A percentile compares a stretch with the other conserved stretches of the same genome.
Evolutionary conservation across 2,329 filamentous ascomycete genomes (phyloP).

Genomic region (Aspergillus viridinutans): DNA sequence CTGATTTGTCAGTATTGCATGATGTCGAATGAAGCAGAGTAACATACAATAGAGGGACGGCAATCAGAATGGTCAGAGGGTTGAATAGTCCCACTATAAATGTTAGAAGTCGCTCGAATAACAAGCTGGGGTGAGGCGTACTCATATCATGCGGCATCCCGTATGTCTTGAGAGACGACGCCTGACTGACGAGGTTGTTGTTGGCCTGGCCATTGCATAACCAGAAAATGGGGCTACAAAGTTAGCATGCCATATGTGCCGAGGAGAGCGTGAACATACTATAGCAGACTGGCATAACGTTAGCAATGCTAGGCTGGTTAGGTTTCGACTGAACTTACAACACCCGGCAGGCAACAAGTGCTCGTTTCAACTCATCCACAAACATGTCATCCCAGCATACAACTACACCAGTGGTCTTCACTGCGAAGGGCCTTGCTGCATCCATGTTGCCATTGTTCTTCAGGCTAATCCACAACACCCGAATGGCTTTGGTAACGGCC

Average conservation of each 20-base stretch:
- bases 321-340: background rate
- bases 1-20: background rate
- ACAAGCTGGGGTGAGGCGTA: background rate
- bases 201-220: background rate
- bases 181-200: background rate
- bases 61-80: background rate
- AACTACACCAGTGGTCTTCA: background rate
- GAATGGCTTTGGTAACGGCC: background rate
- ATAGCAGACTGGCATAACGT: background rate
- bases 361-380: background rate
- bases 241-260: background rate
- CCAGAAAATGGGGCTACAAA: background rate
- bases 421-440: background rate
- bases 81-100: background rate
- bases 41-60: background rate
- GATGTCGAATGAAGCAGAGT: background rate
- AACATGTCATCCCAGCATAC: background rate
- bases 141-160: background rate
- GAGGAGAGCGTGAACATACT: background rate
- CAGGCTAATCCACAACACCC: slow-evolving; percentile 2
- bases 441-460: slow-evolving; percentile 1
- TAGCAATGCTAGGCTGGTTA: background rate
- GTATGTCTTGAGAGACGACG: background rate
- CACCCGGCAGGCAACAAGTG: background rate
- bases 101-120: background rate